These are phyloP conservation scores for Trichoderma erinaceum DNA, from an alignment of 495 filamentous ascomycete species.

Conservation along the genomic window DNA sequence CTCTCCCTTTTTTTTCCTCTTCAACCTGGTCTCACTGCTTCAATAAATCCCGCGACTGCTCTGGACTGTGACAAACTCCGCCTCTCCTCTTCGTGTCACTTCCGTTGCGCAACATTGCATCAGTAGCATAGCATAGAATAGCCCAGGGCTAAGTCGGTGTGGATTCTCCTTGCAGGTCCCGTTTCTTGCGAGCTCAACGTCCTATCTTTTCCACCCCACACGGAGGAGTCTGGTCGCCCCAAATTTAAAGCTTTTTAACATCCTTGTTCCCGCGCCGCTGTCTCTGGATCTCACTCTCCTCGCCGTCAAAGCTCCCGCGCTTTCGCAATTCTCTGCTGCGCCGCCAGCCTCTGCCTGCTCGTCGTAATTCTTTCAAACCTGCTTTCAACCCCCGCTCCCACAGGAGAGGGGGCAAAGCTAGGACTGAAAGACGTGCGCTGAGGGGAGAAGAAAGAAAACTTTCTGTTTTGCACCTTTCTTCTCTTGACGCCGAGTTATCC, in stretches of 20 bases:
- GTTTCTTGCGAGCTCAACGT: not conserved
- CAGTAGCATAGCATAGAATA: not conserved
- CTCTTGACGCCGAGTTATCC: not conserved
- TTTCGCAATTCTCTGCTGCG: not conserved
- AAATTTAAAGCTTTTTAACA: slow-evolving; percentile 9
- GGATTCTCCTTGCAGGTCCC: not conserved
- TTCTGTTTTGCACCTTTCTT: not conserved
- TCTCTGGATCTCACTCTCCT: not conserved
- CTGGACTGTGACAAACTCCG: not conserved
- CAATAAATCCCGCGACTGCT: slow-evolving; percentile 11
- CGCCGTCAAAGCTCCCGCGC: not conserved
- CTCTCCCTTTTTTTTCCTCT: not conserved
- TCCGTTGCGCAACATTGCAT: not conserved
- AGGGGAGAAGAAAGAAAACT: not conserved
- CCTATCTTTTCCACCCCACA: not conserved
- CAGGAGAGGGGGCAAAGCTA: slow-evolving; percentile 13
- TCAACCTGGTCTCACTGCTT: not conserved
- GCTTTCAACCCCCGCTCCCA: slow-evolving; percentile 12
- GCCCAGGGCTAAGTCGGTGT: not conserved
- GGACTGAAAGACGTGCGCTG: slow-evolving; percentile 13
- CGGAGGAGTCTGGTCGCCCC: not conserved
- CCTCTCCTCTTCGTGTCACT: not conserved
- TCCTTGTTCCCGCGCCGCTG: not conserved
- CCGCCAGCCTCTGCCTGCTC: not conserved
- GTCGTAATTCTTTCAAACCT: slow-evolving; percentile 7